Percentiles rank a stretch among this genome's conserved stretches.
Evolutionary conservation across 140 eudicot genomes (phyloP).

Genomic region (Oenanthe javanica): DNA sequence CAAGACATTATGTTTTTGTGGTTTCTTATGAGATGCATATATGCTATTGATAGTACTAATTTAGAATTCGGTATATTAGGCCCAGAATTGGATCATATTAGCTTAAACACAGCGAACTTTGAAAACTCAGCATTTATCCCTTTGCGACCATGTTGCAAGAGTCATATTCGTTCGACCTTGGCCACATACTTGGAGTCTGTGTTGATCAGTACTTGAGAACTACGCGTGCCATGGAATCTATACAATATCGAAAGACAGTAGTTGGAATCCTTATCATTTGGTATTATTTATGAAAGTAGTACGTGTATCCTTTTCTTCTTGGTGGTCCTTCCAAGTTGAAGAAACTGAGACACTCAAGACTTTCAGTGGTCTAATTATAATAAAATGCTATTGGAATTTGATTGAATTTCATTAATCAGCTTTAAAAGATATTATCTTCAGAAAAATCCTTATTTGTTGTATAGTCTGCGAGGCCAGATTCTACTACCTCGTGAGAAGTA

Average conservation of each 20-base stretch:
- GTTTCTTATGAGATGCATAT: not conserved
- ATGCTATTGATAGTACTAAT: slow-evolving; percentile 1
- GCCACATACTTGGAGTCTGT: slow-evolving; percentile 31
- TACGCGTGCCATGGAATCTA: slow-evolving; percentile 25
- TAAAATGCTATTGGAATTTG: not conserved
- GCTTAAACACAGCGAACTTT: not conserved
- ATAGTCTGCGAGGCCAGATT: not conserved
- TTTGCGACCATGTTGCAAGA: slow-evolving; percentile 27
- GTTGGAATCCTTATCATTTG: slow-evolving; percentile 17
- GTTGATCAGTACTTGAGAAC: slow-evolving; percentile 32
- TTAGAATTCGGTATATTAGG: not conserved
- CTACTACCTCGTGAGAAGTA: not conserved
- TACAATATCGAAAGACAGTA: slow-evolving; percentile 3
- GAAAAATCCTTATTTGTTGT: not conserved
- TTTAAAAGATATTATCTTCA: not conserved
- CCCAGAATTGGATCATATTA: not conserved
- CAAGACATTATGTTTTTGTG: not conserved
- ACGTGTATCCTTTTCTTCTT: slow-evolving; percentile 14
- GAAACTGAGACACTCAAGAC: not conserved
- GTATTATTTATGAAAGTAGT: slow-evolving; percentile 7
- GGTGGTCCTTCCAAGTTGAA: slow-evolving; percentile 36
- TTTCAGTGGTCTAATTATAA: slow-evolving; percentile 9
- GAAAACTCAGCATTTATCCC: slow-evolving; percentile 18
- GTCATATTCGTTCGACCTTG: slow-evolving; percentile 28
- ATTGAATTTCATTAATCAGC: not conserved